Percentiles rank a stretch among this genome's conserved stretches.
Conservation (phyloP, 2,329 filamentous ascomycete genomes). For the Monosporascus sp. region DNA sequence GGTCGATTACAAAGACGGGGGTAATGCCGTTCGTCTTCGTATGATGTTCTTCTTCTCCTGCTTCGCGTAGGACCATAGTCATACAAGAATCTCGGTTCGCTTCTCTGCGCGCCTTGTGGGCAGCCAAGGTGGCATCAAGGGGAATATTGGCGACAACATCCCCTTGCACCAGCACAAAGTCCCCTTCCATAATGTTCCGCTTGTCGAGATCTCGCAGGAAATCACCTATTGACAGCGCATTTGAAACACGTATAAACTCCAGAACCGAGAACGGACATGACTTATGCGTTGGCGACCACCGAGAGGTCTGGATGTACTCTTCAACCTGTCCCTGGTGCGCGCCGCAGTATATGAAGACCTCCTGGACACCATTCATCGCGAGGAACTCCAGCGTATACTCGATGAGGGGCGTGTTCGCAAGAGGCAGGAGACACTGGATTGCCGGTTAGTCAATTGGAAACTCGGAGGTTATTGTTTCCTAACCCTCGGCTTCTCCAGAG, state of each 20-base stretch:
- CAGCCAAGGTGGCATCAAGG: slow-evolving; percentile 71
- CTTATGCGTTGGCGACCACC: slow-evolving; percentile 57
- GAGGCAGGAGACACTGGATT: slow-evolving; percentile 75
- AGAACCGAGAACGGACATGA: slow-evolving; percentile 68
- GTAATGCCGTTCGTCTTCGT: slow-evolving; percentile 71
- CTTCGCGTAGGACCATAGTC: slow-evolving; percentile 86
- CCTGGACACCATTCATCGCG: slow-evolving; percentile 88
- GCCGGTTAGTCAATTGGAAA: slow-evolving; percentile 8
- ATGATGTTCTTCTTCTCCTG: slow-evolving; percentile 62
- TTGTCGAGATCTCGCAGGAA: slow-evolving; percentile 91
- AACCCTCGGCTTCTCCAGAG: slow-evolving; percentile 81
- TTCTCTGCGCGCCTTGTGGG: slow-evolving; percentile 73
- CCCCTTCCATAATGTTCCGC: slow-evolving; percentile 75
- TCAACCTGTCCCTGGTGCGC: slow-evolving; percentile 84
- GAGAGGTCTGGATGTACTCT: slow-evolving; percentile 73
- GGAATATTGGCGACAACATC: slow-evolving; percentile 87
- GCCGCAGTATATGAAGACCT: slow-evolving; percentile 88
- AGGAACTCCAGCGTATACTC: slow-evolving; percentile 98
- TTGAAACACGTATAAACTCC: slow-evolving; percentile 77
- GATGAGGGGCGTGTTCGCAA: slow-evolving; percentile 91
- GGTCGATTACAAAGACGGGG: slow-evolving; percentile 83
- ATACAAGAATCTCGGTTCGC: slow-evolving; percentile 93
- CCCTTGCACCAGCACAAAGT: slow-evolving; percentile 89
- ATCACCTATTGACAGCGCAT: slow-evolving; percentile 83
- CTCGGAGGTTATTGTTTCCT: slow-evolving; percentile 21